Conservation (phyloP, 495 filamentous ascomycete species). For the Penicillium diatomitis region DNA sequence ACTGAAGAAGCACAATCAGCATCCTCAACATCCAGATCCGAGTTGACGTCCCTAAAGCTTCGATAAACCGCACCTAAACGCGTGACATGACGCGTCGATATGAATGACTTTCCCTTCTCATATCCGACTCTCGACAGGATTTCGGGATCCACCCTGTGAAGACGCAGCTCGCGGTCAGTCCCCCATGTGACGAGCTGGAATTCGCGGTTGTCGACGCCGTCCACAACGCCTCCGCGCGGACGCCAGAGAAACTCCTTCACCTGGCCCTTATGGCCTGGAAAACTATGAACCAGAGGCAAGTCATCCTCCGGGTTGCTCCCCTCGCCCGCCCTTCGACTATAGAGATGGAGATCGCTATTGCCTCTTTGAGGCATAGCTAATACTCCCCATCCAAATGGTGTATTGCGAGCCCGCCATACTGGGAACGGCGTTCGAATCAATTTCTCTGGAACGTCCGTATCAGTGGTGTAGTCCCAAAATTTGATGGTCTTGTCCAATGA, state of each 20-base stretch:
- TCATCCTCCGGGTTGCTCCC: constrained; percentile 36
- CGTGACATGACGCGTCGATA: constrained; percentile 62
- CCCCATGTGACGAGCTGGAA: constrained; percentile 95
- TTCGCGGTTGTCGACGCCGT: constrained; percentile 75
- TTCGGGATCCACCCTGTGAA: constrained; percentile 63
- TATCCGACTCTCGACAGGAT: constrained; percentile 67
- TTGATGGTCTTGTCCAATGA: constrained; percentile 89
- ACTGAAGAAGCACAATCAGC: constrained; percentile 22
- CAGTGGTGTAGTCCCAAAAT: constrained; percentile 75
- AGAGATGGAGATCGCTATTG: constrained; percentile 76
- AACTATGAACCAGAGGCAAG: constrained; percentile 56
- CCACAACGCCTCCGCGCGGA: constrained; percentile 58
- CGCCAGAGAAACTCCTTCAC: constrained; percentile 95
- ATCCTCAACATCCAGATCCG: constrained; percentile 27
- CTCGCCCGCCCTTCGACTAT: constrained; percentile 52
- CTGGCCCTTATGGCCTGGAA: constrained; percentile 73
- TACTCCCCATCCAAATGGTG: constrained; percentile 80
- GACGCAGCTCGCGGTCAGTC: constrained; percentile 68
- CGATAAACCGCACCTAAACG: constrained; percentile 79
- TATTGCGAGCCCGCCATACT: constrained; percentile 88
- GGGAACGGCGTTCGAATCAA: constrained; percentile 76
- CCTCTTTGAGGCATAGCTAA: constrained; percentile 88
- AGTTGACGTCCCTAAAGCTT: constrained; percentile 60
- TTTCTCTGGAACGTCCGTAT: constrained; percentile 56
- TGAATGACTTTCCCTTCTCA: constrained; percentile 54